These are phyloP conservation scores for Emergomyces pasteurianus DNA, from an alignment of 2,329 filamentous ascomycete genomes.

Conservation along the genomic window DNA sequence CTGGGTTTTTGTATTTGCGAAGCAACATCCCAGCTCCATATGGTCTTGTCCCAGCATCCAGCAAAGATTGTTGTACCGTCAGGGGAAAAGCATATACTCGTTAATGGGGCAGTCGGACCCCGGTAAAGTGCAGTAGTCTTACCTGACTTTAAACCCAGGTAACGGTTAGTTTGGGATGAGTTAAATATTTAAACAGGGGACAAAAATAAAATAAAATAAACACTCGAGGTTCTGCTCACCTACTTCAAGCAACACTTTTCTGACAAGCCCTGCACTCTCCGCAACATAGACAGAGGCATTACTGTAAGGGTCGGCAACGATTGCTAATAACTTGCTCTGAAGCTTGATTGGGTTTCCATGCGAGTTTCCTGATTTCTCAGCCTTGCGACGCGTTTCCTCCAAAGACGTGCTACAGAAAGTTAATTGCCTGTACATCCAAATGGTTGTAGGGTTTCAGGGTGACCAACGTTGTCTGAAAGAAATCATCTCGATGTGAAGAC, in stretches of 20 bases:
- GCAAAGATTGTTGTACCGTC: conserved; percentile 57
- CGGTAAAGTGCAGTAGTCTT: conserved; percentile 44
- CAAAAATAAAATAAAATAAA: conserved; percentile 1
- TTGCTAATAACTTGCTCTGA: conserved; percentile 74
- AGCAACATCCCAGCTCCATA: conserved; percentile 71
- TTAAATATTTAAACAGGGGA: neutral
- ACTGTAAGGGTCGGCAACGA: conserved; percentile 54
- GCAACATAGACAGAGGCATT: conserved; percentile 60
- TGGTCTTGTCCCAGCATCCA: conserved; percentile 85
- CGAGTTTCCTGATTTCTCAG: conserved; percentile 65
- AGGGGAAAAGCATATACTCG: conserved; percentile 56
- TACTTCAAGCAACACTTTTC: conserved; percentile 65
- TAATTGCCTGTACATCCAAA: conserved; percentile 1
- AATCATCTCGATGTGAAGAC: conserved; percentile 63
- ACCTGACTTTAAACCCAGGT: conserved; percentile 25
- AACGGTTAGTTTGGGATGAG: conserved; percentile 7
- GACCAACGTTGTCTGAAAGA: conserved; percentile 82
- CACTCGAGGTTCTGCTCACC: conserved; percentile 26
- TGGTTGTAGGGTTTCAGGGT: neutral
- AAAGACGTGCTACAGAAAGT: conserved; percentile 33
- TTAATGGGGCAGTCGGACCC: conserved; percentile 69
- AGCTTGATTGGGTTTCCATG: conserved; percentile 70
- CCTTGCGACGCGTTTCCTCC: conserved; percentile 47
- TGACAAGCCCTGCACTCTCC: conserved; percentile 72
- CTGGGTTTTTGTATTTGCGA: conserved; percentile 44